These are phyloP conservation scores for Nicotiana otophora DNA, from an alignment of 257 asterid species.

Conservation along the genomic window DNA sequence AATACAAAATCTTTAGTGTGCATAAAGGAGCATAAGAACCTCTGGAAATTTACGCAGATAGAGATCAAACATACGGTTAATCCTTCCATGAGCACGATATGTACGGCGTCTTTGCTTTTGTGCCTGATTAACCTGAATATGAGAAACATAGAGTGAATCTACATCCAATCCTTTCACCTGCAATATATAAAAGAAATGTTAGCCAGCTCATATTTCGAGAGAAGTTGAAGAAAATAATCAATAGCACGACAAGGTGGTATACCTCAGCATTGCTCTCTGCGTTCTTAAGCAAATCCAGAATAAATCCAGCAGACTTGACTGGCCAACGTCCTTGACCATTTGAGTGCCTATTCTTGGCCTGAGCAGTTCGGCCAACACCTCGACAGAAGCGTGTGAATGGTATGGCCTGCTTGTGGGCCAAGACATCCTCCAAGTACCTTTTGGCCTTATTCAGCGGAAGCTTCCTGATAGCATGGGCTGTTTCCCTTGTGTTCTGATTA, in stretches of 20 bases:
- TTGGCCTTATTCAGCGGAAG: slow-evolving; percentile 65
- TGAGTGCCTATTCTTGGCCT: slow-evolving; percentile 13
- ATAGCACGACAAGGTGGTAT: neutral
- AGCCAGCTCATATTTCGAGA: too few species aligned
- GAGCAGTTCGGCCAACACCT: too few species aligned
- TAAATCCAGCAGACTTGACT: slow-evolving; percentile 60
- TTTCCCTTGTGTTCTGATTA: slow-evolving; percentile 65
- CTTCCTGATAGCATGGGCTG: slow-evolving; percentile 68
- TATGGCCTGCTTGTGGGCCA: slow-evolving; percentile 68
- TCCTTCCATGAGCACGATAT: too few species aligned
- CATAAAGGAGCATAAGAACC: too few species aligned
- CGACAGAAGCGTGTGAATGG: too few species aligned
- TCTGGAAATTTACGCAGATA: too few species aligned
- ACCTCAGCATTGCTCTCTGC: slow-evolving; percentile 86
- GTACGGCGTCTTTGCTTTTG: slow-evolving; percentile 22
- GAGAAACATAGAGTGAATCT: slow-evolving; percentile 71
- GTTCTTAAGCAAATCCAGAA: slow-evolving; percentile 66
- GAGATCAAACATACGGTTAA: too few species aligned
- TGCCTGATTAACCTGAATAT: slow-evolving; percentile 83
- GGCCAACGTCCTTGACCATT: slow-evolving; percentile 85
- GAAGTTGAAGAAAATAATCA: too few species aligned
- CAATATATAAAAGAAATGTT: too few species aligned
- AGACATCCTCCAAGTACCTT: slow-evolving; percentile 75
- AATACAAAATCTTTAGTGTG: too few species aligned
- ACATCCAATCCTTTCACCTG: slow-evolving; percentile 81